Evolutionary conservation across 345 rosid genomes (phyloP).

Genomic region (Zanthoxylum bungeanum): DNA sequence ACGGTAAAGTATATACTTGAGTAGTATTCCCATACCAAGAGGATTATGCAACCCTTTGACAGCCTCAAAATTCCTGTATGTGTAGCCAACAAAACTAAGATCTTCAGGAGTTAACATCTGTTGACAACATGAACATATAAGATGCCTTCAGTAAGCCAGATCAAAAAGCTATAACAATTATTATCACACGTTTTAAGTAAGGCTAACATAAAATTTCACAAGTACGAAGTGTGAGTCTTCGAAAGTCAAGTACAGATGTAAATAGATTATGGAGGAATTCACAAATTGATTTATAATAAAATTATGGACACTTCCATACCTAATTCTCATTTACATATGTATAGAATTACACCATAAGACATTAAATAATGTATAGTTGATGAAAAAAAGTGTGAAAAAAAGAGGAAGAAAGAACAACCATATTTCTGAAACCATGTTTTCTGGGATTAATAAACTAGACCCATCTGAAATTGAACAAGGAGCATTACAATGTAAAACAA

Average conservation of each 20-base stretch:
- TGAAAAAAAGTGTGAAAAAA: background rate
- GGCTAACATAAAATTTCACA: background rate
- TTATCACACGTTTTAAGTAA: background rate
- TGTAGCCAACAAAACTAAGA: constrained; percentile 86
- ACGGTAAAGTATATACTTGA: constrained; percentile 2
- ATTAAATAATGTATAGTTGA: background rate
- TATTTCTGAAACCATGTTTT: background rate
- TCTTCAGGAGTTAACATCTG: constrained; percentile 70
- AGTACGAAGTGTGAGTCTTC: background rate
- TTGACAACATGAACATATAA: constrained; percentile 12
- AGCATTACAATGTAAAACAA: background rate
- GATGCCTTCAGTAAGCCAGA: constrained; percentile 5
- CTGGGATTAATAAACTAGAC: background rate
- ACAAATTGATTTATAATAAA: background rate
- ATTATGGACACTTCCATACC: background rate
- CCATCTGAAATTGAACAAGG: background rate
- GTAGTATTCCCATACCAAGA: constrained; percentile 37
- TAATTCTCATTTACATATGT: background rate
- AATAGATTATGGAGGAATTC: background rate
- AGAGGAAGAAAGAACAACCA: background rate
- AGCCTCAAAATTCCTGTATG: constrained; percentile 85
- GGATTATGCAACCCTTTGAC: constrained; percentile 54
- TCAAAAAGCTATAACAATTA: background rate
- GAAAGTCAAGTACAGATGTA: background rate
- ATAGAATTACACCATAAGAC: background rate